Conservation (phyloP, 805 yeast genomes). For the Candida dajiaensis region DNA sequence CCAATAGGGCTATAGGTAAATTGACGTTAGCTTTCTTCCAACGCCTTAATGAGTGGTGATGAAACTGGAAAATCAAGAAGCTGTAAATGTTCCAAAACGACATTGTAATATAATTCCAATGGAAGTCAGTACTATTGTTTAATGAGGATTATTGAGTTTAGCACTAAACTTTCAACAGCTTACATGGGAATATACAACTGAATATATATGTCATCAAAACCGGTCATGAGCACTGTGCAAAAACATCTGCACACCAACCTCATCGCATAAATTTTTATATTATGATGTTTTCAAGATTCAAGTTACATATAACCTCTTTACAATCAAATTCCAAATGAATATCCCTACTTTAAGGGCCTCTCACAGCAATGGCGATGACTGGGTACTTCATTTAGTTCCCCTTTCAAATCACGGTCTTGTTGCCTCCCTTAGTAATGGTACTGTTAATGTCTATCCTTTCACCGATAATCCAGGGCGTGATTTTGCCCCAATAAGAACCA, state of each 20-base stretch:
- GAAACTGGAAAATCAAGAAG: too few species aligned
- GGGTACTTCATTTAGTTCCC: conserved; percentile 42
- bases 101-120: too few species aligned
- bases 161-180: too few species aligned
- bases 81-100: too few species aligned
- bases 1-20: too few species aligned
- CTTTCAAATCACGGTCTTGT: conserved; percentile 32
- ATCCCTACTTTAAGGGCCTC: conserved; percentile 18
- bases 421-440: conserved; percentile 44
- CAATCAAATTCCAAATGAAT: conserved; percentile 9
- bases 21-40: too few species aligned
- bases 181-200: too few species aligned
- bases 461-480: conserved; percentile 19
- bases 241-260: background rate
- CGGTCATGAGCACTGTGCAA: background rate
- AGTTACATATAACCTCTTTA: background rate
- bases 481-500: conserved; percentile 17
- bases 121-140: too few species aligned
- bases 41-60: too few species aligned
- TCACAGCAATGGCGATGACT: conserved; percentile 34
- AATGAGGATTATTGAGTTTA: too few species aligned
- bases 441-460: conserved; percentile 33
- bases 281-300: background rate
- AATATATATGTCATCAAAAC: too few species aligned
- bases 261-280: background rate